These are phyloP conservation scores for Xylaria intraflava DNA, from an alignment of 495 filamentous ascomycete species.

Conservation along the genomic window DNA sequence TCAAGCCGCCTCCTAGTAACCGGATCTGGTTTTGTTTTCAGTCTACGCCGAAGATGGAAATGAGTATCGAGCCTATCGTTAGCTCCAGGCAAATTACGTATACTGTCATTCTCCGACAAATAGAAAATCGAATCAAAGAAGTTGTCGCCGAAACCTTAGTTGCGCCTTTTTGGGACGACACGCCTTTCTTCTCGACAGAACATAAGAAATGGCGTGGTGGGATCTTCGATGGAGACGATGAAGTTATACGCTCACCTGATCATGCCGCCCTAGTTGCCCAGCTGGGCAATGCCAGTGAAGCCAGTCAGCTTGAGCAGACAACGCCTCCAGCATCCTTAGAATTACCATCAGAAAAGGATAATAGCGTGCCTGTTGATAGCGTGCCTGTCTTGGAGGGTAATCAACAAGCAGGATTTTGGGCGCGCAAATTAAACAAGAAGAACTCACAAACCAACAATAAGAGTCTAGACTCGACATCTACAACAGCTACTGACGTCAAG, in stretches of 20 bases:
- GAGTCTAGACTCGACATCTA: constrained; percentile 27
- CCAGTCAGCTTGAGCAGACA: constrained; percentile 35
- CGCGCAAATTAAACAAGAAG: constrained; percentile 33
- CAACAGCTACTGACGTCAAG: constrained; percentile 35
- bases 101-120: constrained; percentile 80
- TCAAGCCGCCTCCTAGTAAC: constrained; percentile 95
- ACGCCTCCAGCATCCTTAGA: constrained; percentile 21
- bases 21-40: constrained; percentile 92
- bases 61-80: constrained; percentile 90
- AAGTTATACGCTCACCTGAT: constrained; percentile 26
- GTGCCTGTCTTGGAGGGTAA: constrained; percentile 26
- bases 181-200: constrained; percentile 76
- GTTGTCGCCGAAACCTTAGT: constrained; percentile 89
- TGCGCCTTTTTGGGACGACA: constrained; percentile 92
- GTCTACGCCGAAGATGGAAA: constrained; percentile 81
- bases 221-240: constrained; percentile 66
- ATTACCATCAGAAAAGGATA: constrained; percentile 52
- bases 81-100: constrained; percentile 94
- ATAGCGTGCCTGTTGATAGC: constrained; percentile 45
- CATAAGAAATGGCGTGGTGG: constrained; percentile 76
- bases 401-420: constrained; percentile 33
- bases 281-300: constrained; percentile 49
- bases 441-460: constrained; percentile 13
- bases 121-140: constrained; percentile 89
- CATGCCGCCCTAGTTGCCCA: constrained; percentile 48